Percentiles rank a stretch among this genome's conserved stretches.
Conservation (phyloP, 306 rosid species). For the Abrus precatorius region DNA sequence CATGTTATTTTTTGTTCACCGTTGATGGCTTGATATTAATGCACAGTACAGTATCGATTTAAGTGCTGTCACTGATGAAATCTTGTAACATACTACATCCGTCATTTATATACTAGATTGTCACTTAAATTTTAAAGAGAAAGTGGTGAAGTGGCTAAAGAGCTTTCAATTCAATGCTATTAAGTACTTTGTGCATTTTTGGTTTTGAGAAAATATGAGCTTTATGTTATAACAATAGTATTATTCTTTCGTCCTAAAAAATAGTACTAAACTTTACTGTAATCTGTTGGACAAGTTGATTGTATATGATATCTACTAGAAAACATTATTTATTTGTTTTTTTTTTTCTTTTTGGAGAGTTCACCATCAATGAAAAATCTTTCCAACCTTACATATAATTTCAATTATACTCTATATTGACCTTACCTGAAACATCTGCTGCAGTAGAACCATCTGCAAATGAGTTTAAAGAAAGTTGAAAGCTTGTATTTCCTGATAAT, state of each 20-base stretch:
- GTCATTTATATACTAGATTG: slow-evolving; percentile 27
- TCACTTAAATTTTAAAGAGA: slow-evolving; percentile 20
- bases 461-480: slow-evolving; percentile 27
- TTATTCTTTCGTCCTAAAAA: slow-evolving; percentile 6
- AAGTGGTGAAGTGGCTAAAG: background rate
- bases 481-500: slow-evolving; percentile 42
- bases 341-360: background rate
- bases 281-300: background rate
- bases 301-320: slow-evolving; percentile 14
- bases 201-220: slow-evolving; percentile 38
- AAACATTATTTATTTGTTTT: background rate
- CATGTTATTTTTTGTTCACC: slow-evolving; percentile 8
- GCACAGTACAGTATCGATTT: background rate
- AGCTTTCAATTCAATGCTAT: slow-evolving; percentile 22
- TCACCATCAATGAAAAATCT: background rate
- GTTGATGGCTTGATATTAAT: slow-evolving; percentile 24
- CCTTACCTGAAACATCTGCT: slow-evolving; percentile 4
- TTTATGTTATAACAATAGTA: slow-evolving; percentile 28
- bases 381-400: slow-evolving; percentile 20
- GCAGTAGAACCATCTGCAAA: slow-evolving; percentile 29
- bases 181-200: background rate
- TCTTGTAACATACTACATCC: slow-evolving; percentile 24
- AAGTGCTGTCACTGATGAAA: slow-evolving; percentile 18
- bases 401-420: slow-evolving; percentile 21
- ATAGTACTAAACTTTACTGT: background rate